Conservation (phyloP, 495 filamentous ascomycete species). For the Penicillium lividum region DNA sequence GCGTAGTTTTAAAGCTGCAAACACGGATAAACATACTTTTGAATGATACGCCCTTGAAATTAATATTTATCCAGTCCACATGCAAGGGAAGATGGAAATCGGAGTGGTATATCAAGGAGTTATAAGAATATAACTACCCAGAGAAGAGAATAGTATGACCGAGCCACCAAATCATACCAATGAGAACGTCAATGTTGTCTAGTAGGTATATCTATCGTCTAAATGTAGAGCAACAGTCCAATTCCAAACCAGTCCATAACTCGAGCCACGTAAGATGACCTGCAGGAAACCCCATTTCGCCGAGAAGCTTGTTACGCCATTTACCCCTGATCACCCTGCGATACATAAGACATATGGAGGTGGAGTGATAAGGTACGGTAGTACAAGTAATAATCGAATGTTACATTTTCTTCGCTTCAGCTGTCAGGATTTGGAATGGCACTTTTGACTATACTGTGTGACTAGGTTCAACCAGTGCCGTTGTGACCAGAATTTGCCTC, state of each 20-base stretch:
- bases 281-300: not conserved
- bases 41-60: not conserved
- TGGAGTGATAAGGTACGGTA: too few species aligned
- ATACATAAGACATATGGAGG: not conserved
- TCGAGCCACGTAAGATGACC: not conserved
- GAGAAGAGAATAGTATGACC: not conserved
- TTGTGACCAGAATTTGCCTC: not conserved
- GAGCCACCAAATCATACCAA: not conserved
- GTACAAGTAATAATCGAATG: not conserved
- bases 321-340: not conserved
- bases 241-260: not conserved
- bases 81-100: not conserved
- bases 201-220: not conserved
- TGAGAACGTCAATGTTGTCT: not conserved
- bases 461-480: not conserved
- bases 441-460: not conserved
- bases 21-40: not conserved
- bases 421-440: too few species aligned
- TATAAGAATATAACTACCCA: not conserved
- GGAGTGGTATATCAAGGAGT: not conserved
- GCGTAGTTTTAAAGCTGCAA: not conserved
- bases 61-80: not conserved
- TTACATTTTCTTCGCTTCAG: not conserved
- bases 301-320: conserved; percentile 1
- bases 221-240: not conserved